Evolutionary conservation across 306 rosid species (phyloP), one percentile per base, ranked within the genome.

Genomic region (Rosa chinensis): DNA sequence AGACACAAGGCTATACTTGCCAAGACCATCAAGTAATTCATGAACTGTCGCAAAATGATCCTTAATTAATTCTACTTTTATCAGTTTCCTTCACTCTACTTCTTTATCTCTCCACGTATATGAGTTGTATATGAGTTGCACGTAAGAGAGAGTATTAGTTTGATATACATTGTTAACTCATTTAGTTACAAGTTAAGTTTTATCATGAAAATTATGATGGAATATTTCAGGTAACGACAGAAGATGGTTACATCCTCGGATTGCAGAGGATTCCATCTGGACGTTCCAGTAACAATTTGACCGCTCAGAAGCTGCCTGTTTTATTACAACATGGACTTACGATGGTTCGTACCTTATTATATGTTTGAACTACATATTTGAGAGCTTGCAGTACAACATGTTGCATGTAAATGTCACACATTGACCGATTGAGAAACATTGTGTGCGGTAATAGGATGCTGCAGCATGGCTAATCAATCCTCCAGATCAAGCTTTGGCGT

Each of bases 301-400:
- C 73, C n/a, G 47, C 49, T 25, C 68, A 62, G 3, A 84, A 80
- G 81, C 83, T 74, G 12, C 97, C 97, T 0, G 90, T 90, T 85
- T 78, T 92, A 77, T 75, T 92, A 20, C 97, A 90, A 49, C 97
- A 92, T 59, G 95, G 97, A 11, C 80, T 92, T 23, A 75, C 85
- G 61, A 68, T 83, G 87, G 97, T 90, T 3, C 68, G 62, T 76
- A 56, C 17, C 73, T 72, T 28, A 8, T 37, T 37, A 66, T 21
- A 18, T 66, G 35, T 39, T 10, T 72, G 42, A 61, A 32, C 6
- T 37, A 8, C 17, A 39, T 16, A 12, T 28, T 13, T 32, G 69
- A 63, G 20, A 63, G 9, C 20, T 32, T 63, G 69, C 18, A 32
- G 9, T 23, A 63, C 43, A 32, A 63, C n/a, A 63, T 63, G 18